Evolutionary conservation across 768 basidiomycete species (phyloP), one percentile per base, ranked within the genome.

Genomic region (Psilocybe subaeruginosa): DNA sequence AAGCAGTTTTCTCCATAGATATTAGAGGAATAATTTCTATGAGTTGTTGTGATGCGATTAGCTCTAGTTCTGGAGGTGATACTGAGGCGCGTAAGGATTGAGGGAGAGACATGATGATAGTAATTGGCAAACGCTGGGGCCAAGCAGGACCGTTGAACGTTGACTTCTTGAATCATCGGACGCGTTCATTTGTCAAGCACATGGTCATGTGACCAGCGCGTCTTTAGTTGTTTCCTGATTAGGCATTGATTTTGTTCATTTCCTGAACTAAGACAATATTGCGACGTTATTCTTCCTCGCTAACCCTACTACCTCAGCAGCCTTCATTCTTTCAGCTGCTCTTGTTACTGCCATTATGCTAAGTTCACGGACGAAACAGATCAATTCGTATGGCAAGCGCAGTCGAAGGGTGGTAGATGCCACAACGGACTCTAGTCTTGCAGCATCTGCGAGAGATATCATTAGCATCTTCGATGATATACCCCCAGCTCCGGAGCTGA

Each of bases 1-100:
- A 91, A 31, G 95, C 89, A 27, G 95, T 95, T 65, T 83, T 86
- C 69, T 95, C 93, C 93, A 97, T 96, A 6, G 90, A 80, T 63
- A 97, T 92, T 29, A 94, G 78, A 0, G 95, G 95, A 1, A 95
- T 82, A 60, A 97, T 92, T 64, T 95, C 92, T 48, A 98, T 81
- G 39, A 90, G 79, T 61, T 93, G 84, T 67, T 97, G 91, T 17
- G 85, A 92, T 1, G 95, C 92, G 57, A 97, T 85, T 56, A 96
- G 86, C 66, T 96, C 94, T 29, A 97, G 85, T 72, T 97, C 95
- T 61, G 86, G 84, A 33, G 95, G 93, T 6, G 89, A 89, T 35
- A 93, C 80, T 0, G 92, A 91, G 3, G 80, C 78, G 59, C 89
- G 83, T 16, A 97, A 78, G 3, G 85, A 77, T 46, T 80, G 79